phyloP scores from a whole-genome alignment of 768 basidiomycete genomes.

The Suillus decipiens region DNA sequence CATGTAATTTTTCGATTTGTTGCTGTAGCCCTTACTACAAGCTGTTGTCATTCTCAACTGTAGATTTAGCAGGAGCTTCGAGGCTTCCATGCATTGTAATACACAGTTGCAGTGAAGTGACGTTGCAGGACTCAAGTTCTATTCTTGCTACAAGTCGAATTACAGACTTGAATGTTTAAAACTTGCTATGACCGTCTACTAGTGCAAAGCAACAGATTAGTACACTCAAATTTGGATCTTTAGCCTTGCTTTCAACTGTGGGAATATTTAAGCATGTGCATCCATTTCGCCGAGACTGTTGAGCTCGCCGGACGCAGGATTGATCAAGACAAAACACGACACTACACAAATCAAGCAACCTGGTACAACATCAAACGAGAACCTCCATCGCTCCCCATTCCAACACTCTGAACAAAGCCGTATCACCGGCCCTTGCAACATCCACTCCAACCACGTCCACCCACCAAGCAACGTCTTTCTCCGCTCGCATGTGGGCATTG shows the following conservation, averaged over 20 bases:
- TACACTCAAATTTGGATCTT: too few species aligned
- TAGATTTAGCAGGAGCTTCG: neutral
- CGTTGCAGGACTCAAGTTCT: neutral
- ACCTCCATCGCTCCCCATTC: neutral
- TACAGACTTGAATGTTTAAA: too few species aligned
- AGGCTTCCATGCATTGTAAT: neutral
- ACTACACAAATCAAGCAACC: neutral
- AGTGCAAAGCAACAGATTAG: too few species aligned
- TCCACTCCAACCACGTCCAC: neutral
- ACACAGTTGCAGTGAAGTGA: neutral
- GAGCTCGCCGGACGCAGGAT: too few species aligned
- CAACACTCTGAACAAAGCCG: neutral
- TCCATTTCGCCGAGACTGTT: too few species aligned
- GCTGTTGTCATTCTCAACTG: neutral
- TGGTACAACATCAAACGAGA: neutral
- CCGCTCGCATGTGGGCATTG: neutral
- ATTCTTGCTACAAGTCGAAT: neutral
- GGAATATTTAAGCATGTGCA: too few species aligned
- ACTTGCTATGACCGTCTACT: too few species aligned
- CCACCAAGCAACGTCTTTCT: constrained; percentile 1
- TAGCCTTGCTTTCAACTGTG: too few species aligned
- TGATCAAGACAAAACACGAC: too few species aligned
- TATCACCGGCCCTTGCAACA: neutral
- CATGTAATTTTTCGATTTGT: neutral
- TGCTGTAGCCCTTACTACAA: neutral